A percentile compares a stretch with the other conserved stretches of the same genome.
Conservation (phyloP, 2,329 filamentous ascomycete species). For the Trichoderma brevicompactum region DNA sequence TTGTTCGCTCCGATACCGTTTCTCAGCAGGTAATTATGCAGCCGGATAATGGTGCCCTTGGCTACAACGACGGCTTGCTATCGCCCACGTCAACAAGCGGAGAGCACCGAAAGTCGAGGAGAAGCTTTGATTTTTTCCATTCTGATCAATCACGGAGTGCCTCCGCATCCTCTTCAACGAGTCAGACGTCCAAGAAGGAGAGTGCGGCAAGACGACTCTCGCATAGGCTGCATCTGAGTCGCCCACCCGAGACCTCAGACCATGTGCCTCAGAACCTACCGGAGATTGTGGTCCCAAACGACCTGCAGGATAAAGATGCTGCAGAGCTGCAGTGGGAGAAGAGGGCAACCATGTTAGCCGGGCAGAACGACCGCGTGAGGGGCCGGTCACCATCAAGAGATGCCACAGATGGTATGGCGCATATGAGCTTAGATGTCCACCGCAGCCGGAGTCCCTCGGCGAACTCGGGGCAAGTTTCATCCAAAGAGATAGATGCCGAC, state of each 20-base stretch:
- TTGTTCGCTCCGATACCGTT: slow-evolving; percentile 82
- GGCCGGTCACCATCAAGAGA: slow-evolving; percentile 48
- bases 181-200: slow-evolving; percentile 44
- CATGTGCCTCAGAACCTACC: slow-evolving; percentile 82
- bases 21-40: slow-evolving; percentile 79
- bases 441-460: slow-evolving; percentile 33
- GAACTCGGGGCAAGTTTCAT: slow-evolving; percentile 46
- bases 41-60: slow-evolving; percentile 48
- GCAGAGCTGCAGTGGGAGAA: slow-evolving; percentile 85
- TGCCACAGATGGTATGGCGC: slow-evolving; percentile 37
- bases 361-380: slow-evolving; percentile 57
- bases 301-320: slow-evolving; percentile 50
- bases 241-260: slow-evolving; percentile 63
- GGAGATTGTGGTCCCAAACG: slow-evolving; percentile 61
- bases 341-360: slow-evolving; percentile 85
- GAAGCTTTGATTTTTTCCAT: slow-evolving; percentile 53
- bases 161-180: slow-evolving; percentile 50
- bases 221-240: slow-evolving; percentile 70
- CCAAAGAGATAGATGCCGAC: slow-evolving; percentile 64
- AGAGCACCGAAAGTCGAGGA: slow-evolving; percentile 41
- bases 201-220: slow-evolving; percentile 59
- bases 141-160: slow-evolving; percentile 53
- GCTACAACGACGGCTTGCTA: slow-evolving; percentile 40
- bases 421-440: slow-evolving; percentile 34
- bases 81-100: slow-evolving; percentile 37